A percentile compares a stretch with the other conserved stretches of the same genome.
Conservation (phyloP, 495 filamentous ascomycete genomes). For the Clohesyomyces aquaticus region DNA sequence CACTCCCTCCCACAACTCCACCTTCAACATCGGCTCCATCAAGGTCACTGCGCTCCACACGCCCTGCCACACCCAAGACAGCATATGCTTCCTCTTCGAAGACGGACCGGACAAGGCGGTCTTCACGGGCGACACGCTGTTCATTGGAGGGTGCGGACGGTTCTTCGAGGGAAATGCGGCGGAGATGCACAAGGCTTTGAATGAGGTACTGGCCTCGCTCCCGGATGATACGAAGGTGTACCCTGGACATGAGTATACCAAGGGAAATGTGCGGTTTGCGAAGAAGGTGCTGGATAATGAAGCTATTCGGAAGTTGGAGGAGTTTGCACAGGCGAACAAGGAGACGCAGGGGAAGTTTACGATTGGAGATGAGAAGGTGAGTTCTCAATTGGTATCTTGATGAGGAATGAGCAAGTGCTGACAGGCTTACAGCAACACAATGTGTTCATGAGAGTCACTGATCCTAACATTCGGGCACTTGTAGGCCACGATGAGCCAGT, state of each 20-base stretch:
- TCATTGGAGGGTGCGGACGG: constrained; percentile 85
- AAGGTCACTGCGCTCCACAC: constrained; percentile 88
- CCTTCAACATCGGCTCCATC: constrained; percentile 83
- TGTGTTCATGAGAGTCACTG: constrained; percentile 91
- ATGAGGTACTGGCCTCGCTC: constrained; percentile 76
- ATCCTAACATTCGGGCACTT: constrained; percentile 80
- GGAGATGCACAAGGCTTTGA: constrained; percentile 92
- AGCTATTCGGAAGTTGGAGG: constrained; percentile 72
- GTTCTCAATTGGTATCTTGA: constrained; percentile 9
- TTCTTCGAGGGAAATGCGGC: constrained; percentile 93
- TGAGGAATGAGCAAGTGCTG: constrained; percentile 9
- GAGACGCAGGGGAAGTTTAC: constrained; percentile 96
- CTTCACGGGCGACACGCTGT: constrained; percentile 95
- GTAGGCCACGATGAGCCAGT: constrained; percentile 82
- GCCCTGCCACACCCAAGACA: constrained; percentile 97
- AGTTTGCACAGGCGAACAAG: constrained; percentile 76
- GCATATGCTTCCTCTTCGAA: constrained; percentile 88
- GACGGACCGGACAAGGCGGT: constrained; percentile 75
- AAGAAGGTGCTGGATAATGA: constrained; percentile 69
- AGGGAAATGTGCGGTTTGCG: constrained; percentile 86
- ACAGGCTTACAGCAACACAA: constrained; percentile 74
- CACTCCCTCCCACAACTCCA: constrained; percentile 73
- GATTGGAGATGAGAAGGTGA: constrained; percentile 95
- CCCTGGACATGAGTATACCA: constrained; percentile 97
- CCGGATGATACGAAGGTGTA: constrained; percentile 95